Percentiles rank a stretch among this genome's conserved stretches.
These are phyloP conservation scores for Lablab purpureus DNA, from an alignment of 306 rosid species.

Conservation along the genomic window DNA sequence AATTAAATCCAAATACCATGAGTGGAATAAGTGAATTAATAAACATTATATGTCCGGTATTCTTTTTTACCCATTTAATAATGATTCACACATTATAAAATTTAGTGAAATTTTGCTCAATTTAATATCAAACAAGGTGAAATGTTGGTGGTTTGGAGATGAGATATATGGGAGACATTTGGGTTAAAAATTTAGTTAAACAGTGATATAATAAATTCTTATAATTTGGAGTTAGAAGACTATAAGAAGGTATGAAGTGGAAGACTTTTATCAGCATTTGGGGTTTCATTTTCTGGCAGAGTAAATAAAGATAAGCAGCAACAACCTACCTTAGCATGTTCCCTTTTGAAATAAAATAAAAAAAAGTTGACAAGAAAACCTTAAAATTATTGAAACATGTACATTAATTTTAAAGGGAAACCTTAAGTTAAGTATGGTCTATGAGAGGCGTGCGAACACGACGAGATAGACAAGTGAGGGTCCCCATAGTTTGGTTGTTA, in stretches of 20 bases:
- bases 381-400: not conserved
- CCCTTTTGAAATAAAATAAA: not conserved
- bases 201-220: not conserved
- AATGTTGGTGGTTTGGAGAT: not conserved
- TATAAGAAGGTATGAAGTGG: slow-evolving; percentile 17
- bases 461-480: slow-evolving; percentile 64
- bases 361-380: not conserved
- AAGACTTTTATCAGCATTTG: not conserved
- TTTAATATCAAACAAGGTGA: no score
- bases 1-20: not conserved
- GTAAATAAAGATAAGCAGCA: not conserved
- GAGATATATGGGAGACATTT: not conserved
- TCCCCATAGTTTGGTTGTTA: slow-evolving; percentile 60
- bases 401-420: not conserved
- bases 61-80: not conserved
- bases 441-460: slow-evolving; percentile 82
- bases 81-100: not conserved
- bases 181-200: not conserved
- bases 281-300: not conserved
- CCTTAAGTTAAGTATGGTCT: not conserved
- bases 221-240: not conserved
- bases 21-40: not conserved
- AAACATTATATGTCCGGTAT: not conserved
- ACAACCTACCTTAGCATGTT: not conserved
- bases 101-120: not conserved